Conservation (phyloP, 1,284 basidiomycete species). For the Earliella scabrosa region DNA sequence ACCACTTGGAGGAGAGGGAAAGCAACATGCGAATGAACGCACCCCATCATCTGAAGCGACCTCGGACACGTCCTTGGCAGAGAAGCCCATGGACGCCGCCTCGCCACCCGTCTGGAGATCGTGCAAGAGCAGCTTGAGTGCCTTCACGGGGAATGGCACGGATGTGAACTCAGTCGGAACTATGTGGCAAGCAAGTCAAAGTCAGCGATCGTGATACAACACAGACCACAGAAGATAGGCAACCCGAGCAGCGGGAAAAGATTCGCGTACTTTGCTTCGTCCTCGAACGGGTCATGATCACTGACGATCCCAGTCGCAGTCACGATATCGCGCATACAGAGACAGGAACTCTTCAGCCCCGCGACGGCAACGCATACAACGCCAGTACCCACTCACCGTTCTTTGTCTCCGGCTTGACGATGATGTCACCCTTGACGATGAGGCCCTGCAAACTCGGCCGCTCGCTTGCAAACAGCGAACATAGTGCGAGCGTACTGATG, state of each 20-base stretch:
- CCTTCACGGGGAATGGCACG: slow-evolving; percentile 90
- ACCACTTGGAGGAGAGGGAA: background rate
- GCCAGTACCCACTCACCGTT: slow-evolving; percentile 61
- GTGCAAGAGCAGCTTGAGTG: slow-evolving; percentile 85
- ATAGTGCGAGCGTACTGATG: slow-evolving; percentile 83
- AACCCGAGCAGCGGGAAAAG: slow-evolving; percentile 7
- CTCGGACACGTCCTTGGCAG: slow-evolving; percentile 46
- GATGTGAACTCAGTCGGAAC: slow-evolving; percentile 86
- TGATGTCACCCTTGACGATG: slow-evolving; percentile 90
- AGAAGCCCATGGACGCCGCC: slow-evolving; percentile 61
- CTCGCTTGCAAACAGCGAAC: slow-evolving; percentile 74
- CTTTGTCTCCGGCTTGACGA: slow-evolving; percentile 78
- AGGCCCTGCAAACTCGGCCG: slow-evolving; percentile 65
- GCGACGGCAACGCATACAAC: slow-evolving; percentile 20
- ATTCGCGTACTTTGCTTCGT: slow-evolving; percentile 79
- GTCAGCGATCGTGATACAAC: background rate
- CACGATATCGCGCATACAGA: slow-evolving; percentile 7
- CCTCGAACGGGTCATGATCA: slow-evolving; percentile 94
- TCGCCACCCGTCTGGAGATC: slow-evolving; percentile 82
- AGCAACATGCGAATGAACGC: slow-evolving; percentile 35
- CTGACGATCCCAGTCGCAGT: no score
- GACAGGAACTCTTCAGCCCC: slow-evolving; percentile 18
- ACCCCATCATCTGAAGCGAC: slow-evolving; percentile 81
- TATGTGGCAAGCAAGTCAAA: slow-evolving; percentile 34
- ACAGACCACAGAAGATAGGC: background rate